Evolutionary conservation across 2,329 filamentous ascomycete species (phyloP), one percentile per base, ranked within the genome.

Genomic region (Tolypocladium guangdongense): DNA sequence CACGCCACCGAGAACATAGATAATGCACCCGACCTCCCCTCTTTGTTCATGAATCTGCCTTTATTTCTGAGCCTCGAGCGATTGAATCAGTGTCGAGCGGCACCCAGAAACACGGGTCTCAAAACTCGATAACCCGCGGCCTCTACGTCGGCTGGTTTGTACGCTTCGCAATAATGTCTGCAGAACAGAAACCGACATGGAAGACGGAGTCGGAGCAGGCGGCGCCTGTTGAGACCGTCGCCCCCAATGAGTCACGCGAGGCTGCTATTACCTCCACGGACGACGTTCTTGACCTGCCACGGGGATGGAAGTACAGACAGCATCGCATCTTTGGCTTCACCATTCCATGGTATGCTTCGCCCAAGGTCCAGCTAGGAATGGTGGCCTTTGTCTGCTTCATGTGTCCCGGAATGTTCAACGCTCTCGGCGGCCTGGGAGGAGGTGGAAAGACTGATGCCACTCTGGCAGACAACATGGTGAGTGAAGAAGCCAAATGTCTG

Each of bases 351-450:
- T 90, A 86, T 66, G 87, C 87, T 22, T 88, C 86, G 54, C 87
- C 87, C 14, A 80, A 83, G 63, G 69, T 83, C 47, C 87, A 91
- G 70, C 76, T 91, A 36, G 62, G 86, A 56, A 78, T 90, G 75
- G 85, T 90, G 53, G 68, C 71, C 22, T 59, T 74, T 53, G 70
- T 74, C 54, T 74, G 71, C 62, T 74, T 87, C 73, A 66, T 87
- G 56, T 88, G 84, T 64, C 84, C 84, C 4, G 84, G 84, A 60
- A 86, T 87, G 82, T 87, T 81, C 73, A 87, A 87, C 63, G 82
- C 84, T n/a, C 71, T 87, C 54, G 73, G 72, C 55, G 84, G 84
- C 56, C 71, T 87, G 35, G 84, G 84, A 54, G 84, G 82, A 54
- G 83, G 74, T 65, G 84, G 65, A 16, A 64, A 67, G 55, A 65